Evolutionary conservation across 2,329 filamentous ascomycete species (phyloP), one percentile per base, ranked within the genome.

Genomic region (Aaosphaeria arxii): DNA sequence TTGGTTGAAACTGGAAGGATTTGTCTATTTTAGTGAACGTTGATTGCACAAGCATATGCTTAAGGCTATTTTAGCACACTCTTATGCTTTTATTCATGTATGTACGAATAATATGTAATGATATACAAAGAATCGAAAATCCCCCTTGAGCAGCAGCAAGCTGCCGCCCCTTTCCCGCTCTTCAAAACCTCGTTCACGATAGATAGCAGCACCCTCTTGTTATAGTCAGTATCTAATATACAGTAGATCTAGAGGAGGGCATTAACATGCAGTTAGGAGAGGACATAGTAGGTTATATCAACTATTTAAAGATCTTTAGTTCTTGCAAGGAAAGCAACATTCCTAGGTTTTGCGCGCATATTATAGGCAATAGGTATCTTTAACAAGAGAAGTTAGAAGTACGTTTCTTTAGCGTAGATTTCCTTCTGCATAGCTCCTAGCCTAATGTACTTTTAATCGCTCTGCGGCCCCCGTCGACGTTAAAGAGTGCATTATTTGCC

Each of bases 241-340:
- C 94, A 83, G 81, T 97, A 99, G 67, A 99, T 99, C 76, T 96
- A 90, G 13, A 94, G 94, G 39, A 99, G 84, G 31, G 91, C 88
- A 57, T 89, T 85, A 65, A 99, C 78, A 49, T 91, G 85, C 48
- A 94, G 94, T 62, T 91, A 81, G 50, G 92, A 96, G 45, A 99
- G 88, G 50, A 99, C 94, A 89, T 94, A 92, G 76, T 94, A 99
- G 68, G 92, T 99, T 71, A 99, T 97, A 83, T 99, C 99, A 70
- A 97, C 94, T 94, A 99, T 99, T 79, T 99, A 94, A 74, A 99
- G 78, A 75, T 99, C 94, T 81, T 99, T 99, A 67, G 94, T 99
- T 62, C 94, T 94, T 50, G 94, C 99, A 58, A 99, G 83, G 58
- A 92, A 97, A 58, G 94, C 88, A 62, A 99, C 91, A 67, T 95